A percentile compares a stretch with the other conserved stretches of the same genome.
phyloP scores from a whole-genome alignment of 768 basidiomycete species.

The Lactifluus subvellereus region DNA sequence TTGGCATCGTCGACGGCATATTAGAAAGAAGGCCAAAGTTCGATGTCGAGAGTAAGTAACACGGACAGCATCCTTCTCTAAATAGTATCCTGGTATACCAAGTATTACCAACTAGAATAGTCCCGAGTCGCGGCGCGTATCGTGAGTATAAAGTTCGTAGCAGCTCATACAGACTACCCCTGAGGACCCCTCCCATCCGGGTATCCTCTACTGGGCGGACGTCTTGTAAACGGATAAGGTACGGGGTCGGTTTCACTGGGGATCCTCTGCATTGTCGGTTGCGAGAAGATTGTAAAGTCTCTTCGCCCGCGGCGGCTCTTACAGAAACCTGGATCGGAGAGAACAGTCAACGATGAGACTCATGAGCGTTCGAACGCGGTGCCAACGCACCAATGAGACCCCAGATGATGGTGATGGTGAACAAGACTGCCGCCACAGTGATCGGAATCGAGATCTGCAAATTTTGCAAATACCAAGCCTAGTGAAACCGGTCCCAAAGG shows the following conservation, averaged over 20 bases:
- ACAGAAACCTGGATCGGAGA: constrained; percentile 7
- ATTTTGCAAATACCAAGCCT: constrained; percentile 75
- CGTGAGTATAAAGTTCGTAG: not conserved
- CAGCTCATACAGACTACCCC: not conserved
- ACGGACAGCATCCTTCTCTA: not conserved
- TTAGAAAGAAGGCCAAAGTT: constrained; percentile 68
- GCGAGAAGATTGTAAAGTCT: not conserved
- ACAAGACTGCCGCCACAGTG: constrained; percentile 61
- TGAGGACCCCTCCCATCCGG: not conserved
- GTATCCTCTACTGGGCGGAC: not conserved
- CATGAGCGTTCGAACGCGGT: not conserved
- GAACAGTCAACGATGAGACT: not conserved
- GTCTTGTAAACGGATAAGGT: not conserved
- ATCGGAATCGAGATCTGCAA: constrained; percentile 76
- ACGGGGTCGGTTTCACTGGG: not conserved
- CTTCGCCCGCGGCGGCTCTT: not conserved
- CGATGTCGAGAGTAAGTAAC: constrained; percentile 31
- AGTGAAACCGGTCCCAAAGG: not conserved
- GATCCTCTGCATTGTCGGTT: not conserved
- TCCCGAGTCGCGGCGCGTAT: not conserved
- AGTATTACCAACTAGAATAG: not conserved
- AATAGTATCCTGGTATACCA: not conserved
- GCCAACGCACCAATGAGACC: constrained; percentile 41
- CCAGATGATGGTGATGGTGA: constrained; percentile 55
- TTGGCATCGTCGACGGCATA: constrained; percentile 92